A percentile compares a stretch with the other conserved stretches of the same genome.
Evolutionary conservation across 2,329 filamentous ascomycete species (phyloP).

Genomic region (Chaetoscypha palmicola): DNA sequence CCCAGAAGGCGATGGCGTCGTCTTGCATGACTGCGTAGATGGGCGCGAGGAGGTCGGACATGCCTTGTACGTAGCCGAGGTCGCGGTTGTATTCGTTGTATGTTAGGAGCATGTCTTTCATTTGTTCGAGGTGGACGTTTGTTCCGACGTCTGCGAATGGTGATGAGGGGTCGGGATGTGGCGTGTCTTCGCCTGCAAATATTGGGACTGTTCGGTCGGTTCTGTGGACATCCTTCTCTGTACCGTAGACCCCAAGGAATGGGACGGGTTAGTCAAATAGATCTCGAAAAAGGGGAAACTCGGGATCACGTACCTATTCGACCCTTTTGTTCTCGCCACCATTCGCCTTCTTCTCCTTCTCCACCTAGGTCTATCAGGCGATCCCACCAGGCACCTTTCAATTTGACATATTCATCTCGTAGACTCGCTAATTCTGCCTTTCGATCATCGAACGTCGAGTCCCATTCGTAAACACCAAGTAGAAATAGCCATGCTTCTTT

Average conservation of each 20-base stretch:
- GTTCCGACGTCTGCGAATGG: constrained; percentile 90
- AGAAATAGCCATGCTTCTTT: constrained; percentile 97
- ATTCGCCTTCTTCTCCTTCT: constrained; percentile 76
- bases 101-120: constrained; percentile 98
- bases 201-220: constrained; percentile 94
- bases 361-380: constrained; percentile 75
- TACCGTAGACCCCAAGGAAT: constrained; percentile 42
- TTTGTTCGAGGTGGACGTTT: constrained; percentile 95
- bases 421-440: constrained; percentile 76
- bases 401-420: constrained; percentile 84
- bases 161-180: constrained; percentile 91
- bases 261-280: constrained; percentile 35
- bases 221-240: constrained; percentile 97
- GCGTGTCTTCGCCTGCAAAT: constrained; percentile 92
- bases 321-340: constrained; percentile 91
- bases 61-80: constrained; percentile 94
- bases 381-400: constrained; percentile 97
- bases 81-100: constrained; percentile 98
- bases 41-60: constrained; percentile 93
- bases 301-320: constrained; percentile 68
- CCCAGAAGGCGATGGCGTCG: constrained; percentile 95
- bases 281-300: constrained; percentile 3
- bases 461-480: constrained; percentile 87
- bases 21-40: constrained; percentile 98
- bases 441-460: constrained; percentile 79